These are phyloP conservation scores for Umbelopsis sp. DNA, from an alignment of 192 early-diverging fungal genomes.

Conservation along the genomic window DNA sequence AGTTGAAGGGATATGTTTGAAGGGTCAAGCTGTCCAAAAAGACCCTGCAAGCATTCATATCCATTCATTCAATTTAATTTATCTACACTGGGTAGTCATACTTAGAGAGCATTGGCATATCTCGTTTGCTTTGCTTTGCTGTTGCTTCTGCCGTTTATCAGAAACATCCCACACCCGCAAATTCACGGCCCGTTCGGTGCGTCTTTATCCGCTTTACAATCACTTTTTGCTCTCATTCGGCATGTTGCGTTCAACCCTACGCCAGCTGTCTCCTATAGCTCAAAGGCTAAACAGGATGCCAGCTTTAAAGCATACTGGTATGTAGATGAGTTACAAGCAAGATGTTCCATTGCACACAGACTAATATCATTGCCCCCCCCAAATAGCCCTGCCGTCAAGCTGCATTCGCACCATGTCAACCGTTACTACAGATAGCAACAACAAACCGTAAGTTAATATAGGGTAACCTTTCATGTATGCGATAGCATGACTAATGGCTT, in stretches of 20 bases:
- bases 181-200: constrained; percentile 14
- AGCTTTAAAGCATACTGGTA: neutral
- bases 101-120: too few species aligned
- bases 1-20: too few species aligned
- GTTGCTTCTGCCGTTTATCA: too few species aligned
- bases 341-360: neutral
- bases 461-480: too few species aligned
- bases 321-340: neutral
- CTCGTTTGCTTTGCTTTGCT: too few species aligned
- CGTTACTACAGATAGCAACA: neutral
- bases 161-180: neutral
- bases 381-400: neutral
- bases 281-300: neutral
- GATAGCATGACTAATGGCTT: neutral
- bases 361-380: neutral
- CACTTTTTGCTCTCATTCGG: neutral
- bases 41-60: too few species aligned
- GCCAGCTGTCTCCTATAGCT: neutral
- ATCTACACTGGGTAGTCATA: too few species aligned
- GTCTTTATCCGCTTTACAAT: neutral
- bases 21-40: too few species aligned
- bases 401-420: constrained; percentile 3
- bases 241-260: neutral
- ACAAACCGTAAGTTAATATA: neutral
- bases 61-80: too few species aligned